phyloP scores from a whole-genome alignment of 2,329 filamentous ascomycete genomes.

The Lasiodiplodia citricola region DNA sequence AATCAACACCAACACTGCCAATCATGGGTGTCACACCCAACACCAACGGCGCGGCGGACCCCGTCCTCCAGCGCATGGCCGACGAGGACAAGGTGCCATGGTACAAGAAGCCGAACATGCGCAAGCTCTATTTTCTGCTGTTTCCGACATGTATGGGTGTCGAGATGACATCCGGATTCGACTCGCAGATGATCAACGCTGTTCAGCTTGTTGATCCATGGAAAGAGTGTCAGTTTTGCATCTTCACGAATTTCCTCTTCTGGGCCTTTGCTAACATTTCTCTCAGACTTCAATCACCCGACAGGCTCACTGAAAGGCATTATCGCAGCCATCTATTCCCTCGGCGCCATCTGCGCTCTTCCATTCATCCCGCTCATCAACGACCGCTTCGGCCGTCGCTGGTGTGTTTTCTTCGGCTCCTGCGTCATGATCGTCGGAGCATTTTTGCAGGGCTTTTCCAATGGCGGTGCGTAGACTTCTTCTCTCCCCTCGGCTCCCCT shows the following conservation, averaged over 20 bases:
- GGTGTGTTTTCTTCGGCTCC: slow-evolving; percentile 28
- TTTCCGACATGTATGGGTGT: slow-evolving; percentile 44
- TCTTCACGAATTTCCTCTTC: slow-evolving; percentile 26
- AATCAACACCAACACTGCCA: background rate
- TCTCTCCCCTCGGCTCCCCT: too few relatives aligned
- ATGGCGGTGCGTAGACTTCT: slow-evolving; percentile 37
- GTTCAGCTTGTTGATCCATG: slow-evolving; percentile 35
- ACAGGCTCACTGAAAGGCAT: slow-evolving; percentile 32
- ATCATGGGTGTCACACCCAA: slow-evolving; percentile 37
- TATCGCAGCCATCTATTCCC: slow-evolving; percentile 35
- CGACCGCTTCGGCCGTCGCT: slow-evolving; percentile 34
- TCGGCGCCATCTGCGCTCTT: slow-evolving; percentile 35
- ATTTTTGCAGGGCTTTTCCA: slow-evolving; percentile 43
- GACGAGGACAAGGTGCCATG: slow-evolving; percentile 45
- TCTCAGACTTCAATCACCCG: slow-evolving; percentile 34
- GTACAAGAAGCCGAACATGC: slow-evolving; percentile 37
- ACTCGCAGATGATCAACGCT: slow-evolving; percentile 36
- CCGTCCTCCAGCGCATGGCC: slow-evolving; percentile 48
- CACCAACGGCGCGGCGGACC: slow-evolving; percentile 41
- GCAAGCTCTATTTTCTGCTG: slow-evolving; percentile 39
- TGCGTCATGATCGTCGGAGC: slow-evolving; percentile 25
- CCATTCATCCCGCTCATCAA: slow-evolving; percentile 35
- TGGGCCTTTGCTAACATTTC: background rate
- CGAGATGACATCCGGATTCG: slow-evolving; percentile 25
- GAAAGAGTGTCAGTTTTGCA: slow-evolving; percentile 34